Evolutionary conservation across 495 filamentous ascomycete species (phyloP), one percentile per base, ranked within the genome.

Genomic region (Penicillium desertorum): DNA sequence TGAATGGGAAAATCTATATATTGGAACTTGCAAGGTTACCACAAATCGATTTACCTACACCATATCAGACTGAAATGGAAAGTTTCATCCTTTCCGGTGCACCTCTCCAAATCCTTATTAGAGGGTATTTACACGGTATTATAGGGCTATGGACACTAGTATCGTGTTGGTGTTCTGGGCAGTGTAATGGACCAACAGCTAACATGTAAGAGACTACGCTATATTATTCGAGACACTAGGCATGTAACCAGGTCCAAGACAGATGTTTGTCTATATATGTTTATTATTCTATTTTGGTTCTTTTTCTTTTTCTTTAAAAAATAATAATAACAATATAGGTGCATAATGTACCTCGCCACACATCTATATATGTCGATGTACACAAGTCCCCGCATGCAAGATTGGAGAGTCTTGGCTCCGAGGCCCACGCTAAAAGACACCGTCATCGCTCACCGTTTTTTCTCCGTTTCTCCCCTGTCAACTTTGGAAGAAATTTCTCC

Each of bases 401-500:
- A 60, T 60, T 49, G 45, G 64, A 37, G 14, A 39, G 62, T 62
- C 58, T 62, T 63, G 56, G 58, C 60, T 45, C 58, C 20, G 57
- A 61, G 30, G 30, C 60, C 54, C 53, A 55, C 65, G 59, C 62
- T 65, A 65, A 62, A 42, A 22, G 37, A 54, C 62, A 62, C 64
- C 61, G 45, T 57, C 55, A 56, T 65, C 55, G 41, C 58, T 61
- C 61, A 61, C 57, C 57, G 49, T 60, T 68, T 59, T 61, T 59
- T 52, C 49, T 32, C 27, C 39, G 5, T 55, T 20, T 19, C 50
- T 37, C 37, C 54, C 57, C 37, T 5, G 10, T 30, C 10, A 30
- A 20, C 50, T 47, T 51, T 12, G 36, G 36, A 39, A 39, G n/a
- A 19, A 32, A 43, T 49, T 47, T 57, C 42, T 23, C 32, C 51